These are phyloP conservation scores for Alternaria brassicae DNA, from an alignment of 2,329 filamentous ascomycete genomes.

Conservation along the genomic window DNA sequence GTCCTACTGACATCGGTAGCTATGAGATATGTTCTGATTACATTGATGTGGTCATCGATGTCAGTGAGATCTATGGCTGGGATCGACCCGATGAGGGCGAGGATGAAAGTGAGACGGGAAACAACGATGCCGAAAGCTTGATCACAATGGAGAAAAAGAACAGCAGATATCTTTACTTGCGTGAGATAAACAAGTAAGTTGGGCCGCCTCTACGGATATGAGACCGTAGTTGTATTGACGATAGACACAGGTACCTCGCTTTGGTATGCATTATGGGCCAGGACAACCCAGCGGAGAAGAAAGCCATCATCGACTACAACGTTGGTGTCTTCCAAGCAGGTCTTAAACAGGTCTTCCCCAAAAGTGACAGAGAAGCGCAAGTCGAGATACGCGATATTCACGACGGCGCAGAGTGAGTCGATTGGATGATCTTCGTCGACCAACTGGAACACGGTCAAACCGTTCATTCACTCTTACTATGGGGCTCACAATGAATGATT, in stretches of 20 bases:
- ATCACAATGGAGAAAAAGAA: constrained; percentile 67
- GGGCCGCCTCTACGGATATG: background rate
- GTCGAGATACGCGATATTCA: constrained; percentile 33
- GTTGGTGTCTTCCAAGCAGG: constrained; percentile 82
- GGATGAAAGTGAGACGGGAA: constrained; percentile 51
- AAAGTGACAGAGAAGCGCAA: constrained; percentile 46
- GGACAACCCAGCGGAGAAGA: constrained; percentile 79
- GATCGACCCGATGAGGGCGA: constrained; percentile 52
- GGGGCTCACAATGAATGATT: background rate
- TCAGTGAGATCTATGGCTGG: constrained; percentile 94
- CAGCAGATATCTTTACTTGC: constrained; percentile 67
- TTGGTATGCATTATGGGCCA: constrained; percentile 88
- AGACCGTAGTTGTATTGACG: constrained; percentile 8
- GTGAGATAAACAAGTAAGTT: constrained; percentile 71
- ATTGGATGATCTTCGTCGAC: background rate
- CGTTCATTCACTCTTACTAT: background rate
- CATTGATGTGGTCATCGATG: constrained; percentile 97
- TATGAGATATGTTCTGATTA: constrained; percentile 99
- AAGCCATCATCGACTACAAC: constrained; percentile 86
- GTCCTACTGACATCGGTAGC: constrained; percentile 90
- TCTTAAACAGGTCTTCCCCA: constrained; percentile 75
- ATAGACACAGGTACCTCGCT: constrained; percentile 69
- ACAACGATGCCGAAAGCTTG: constrained; percentile 66
- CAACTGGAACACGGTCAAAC: background rate
- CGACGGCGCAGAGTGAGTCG: constrained; percentile 18